These are phyloP conservation scores for Fusarium secorum DNA, from an alignment of 2,329 filamentous ascomycete genomes.

Conservation along the genomic window DNA sequence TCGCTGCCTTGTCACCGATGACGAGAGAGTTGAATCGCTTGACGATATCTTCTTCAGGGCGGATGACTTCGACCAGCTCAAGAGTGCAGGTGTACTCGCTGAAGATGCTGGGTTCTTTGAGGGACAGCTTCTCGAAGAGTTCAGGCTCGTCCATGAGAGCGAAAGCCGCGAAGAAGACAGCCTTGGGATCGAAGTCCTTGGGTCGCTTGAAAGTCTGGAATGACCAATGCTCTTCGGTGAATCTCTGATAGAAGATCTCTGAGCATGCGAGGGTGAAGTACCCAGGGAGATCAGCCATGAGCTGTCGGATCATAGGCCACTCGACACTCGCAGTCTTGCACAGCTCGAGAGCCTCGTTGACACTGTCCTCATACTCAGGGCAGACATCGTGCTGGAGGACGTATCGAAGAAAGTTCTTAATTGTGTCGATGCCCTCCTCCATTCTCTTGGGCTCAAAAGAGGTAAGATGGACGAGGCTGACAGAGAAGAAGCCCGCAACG, in stretches of 20 bases:
- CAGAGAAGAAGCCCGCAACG: constrained; percentile 79
- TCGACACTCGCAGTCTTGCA: constrained; percentile 74
- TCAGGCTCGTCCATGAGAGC: constrained; percentile 49
- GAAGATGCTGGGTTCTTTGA: constrained; percentile 45
- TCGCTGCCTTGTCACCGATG: constrained; percentile 44
- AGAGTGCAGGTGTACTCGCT: constrained; percentile 63
- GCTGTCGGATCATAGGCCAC: constrained; percentile 64
- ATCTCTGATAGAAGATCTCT: constrained; percentile 64
- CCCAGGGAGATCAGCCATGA: constrained; percentile 70
- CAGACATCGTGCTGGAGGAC: constrained; percentile 85
- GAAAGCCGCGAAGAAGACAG: constrained; percentile 55
- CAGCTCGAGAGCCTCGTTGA: constrained; percentile 70
- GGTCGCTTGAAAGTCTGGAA: constrained; percentile 44
- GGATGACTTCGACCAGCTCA: constrained; percentile 64
- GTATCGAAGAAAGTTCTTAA: constrained; percentile 90
- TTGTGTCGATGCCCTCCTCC: constrained; percentile 67
- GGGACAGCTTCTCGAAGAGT: constrained; percentile 42
- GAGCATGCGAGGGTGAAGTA: constrained; percentile 81
- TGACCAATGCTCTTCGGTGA: constrained; percentile 42
- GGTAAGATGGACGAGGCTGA: constrained; percentile 61
- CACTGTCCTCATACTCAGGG: constrained; percentile 75
- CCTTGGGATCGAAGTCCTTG: constrained; percentile 52
- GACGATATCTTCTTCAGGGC: constrained; percentile 51
- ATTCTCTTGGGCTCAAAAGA: constrained; percentile 64
- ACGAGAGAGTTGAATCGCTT: constrained; percentile 55